Evolutionary conservation across 2,329 filamentous ascomycete genomes (phyloP), one percentile per base, ranked within the genome.

Genomic region (Botrytis paeoniae): DNA sequence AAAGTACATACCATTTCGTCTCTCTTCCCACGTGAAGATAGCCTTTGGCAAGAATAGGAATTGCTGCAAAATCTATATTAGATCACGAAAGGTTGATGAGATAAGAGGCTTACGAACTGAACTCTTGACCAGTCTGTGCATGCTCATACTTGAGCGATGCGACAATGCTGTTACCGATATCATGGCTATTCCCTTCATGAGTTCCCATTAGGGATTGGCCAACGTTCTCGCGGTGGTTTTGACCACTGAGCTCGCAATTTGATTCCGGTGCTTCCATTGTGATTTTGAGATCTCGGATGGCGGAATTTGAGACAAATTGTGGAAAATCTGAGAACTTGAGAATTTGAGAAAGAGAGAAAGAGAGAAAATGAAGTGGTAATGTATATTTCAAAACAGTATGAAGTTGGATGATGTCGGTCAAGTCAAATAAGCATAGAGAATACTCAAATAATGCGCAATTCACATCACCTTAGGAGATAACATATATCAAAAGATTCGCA

Each of bases 1-100:
- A 32, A n/a, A 51, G 32, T 29, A 73, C 75, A 43, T 75, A 81
- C 80, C 80, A 80, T 72, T 76, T 77, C 18, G 62, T 35, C 48
- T 80, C 78, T 72, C 80, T 77, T 10, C 81, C 81, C 60, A 82
- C 59, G n/a, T 59, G 59, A 64, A 70, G 45, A 25, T 43, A n/a
- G 9, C 35, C 41, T 63, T 29, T 62, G 9, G 64, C 45, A 45
- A 35, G 54, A 20, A 73, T 70, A 41, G 71, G 71, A 57, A 73
- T 48, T 10, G 48, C 71, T 73, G 43, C 62, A 18, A 22, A 22
- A 35, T 57, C 16, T 22, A 68, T 16, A 48, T 62, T 45, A 69
- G 71, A 25, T 25, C 29, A 57, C 29, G 65, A 69, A 57, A 57
- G 51, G 4, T 25, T 57, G 48, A 32, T n/a, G 39, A 57, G 48